Base-by-base conservation (phyloP, 2,329 filamentous ascomycete species). In the Arthrobotrys conoides region DNA sequence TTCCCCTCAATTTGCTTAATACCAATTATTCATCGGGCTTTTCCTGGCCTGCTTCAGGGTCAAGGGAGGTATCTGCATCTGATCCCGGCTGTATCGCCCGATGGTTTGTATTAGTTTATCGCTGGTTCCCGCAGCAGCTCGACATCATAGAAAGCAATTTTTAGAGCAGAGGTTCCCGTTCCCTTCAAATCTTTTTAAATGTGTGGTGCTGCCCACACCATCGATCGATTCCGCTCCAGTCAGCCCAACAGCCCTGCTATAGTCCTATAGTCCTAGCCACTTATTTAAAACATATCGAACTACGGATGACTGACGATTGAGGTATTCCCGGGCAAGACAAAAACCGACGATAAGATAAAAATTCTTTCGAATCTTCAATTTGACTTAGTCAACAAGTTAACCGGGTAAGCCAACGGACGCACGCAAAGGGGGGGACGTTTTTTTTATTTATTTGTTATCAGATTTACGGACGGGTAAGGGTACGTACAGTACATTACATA, bases 121-220 rank as follows among this genome's bases (percentile, higher is more conserved):
- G 49, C 48, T 44, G 51, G 66, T 55, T 71, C 67, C 73, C 67
- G 67, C 73, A 61, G 48, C 24, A 61, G 48, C 18, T 77, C 67
- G 72, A 70, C 66, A 71, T 69, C 72, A 66, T 65, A 55, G 57
- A 53, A n/a, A n/a, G n/a, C n/a, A n/a, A n/a, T n/a, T 68, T 69
- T 76, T 69, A 30, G 61, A 48, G 55, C 57, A 33, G 30, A 27
- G 46, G 36, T 69, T 53, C 57, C 57, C 55, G 57, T 65, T 57
- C 30, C 18, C 55, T 57, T 53, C 36, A n/a, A n/a, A n/a, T 46
- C 51, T 27, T 77, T 71, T 77, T 67, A 61, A 77, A 71, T 55
- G 36, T 65, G 57, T 44, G 53, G 20, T 70, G 53, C 55, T 63
- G 72, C 66, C 65, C 65, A 69, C 63, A n/a, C 64, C 55, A 57